These are phyloP conservation scores for Coffea eugenioides DNA, from an alignment of 257 asterid genomes.

Conservation along the genomic window DNA sequence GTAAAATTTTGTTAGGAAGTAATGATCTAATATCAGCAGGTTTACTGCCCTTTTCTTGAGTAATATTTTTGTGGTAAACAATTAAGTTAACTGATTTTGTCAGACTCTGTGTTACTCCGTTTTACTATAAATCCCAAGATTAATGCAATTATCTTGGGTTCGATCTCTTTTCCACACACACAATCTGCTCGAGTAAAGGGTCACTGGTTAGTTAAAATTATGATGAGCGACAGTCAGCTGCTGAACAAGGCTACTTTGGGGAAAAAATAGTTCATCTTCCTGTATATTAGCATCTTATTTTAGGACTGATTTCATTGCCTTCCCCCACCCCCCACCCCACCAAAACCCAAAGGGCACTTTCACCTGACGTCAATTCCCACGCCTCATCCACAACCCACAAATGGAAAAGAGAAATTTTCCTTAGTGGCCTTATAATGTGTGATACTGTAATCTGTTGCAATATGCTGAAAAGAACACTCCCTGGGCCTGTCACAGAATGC, in stretches of 20 bases:
- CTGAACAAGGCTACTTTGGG: not conserved
- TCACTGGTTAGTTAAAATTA: not conserved
- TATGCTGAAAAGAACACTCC: no score
- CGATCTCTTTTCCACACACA: not conserved
- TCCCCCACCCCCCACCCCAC: no score
- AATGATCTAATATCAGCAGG: not conserved
- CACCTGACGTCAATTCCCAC: no score
- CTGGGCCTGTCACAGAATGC: no score
- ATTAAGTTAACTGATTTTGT: not conserved
- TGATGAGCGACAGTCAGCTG: not conserved
- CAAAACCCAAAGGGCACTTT: no score
- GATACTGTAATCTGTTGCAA: no score
- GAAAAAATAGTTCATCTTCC: not conserved
- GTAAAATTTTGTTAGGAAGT: not conserved
- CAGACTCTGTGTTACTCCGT: not conserved
- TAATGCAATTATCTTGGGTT: not conserved
- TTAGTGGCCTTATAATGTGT: no score
- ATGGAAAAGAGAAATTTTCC: no score
- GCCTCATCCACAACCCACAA: no score
- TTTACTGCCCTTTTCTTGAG: not conserved
- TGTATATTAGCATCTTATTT: not conserved
- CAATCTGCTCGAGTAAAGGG: not conserved
- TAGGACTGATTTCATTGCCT: no score
- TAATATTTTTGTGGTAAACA: not conserved
- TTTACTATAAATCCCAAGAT: not conserved